Base-by-base conservation (phyloP, 371 early-diverging fungal genomes). In the Rhizopus microsporus region DNA sequence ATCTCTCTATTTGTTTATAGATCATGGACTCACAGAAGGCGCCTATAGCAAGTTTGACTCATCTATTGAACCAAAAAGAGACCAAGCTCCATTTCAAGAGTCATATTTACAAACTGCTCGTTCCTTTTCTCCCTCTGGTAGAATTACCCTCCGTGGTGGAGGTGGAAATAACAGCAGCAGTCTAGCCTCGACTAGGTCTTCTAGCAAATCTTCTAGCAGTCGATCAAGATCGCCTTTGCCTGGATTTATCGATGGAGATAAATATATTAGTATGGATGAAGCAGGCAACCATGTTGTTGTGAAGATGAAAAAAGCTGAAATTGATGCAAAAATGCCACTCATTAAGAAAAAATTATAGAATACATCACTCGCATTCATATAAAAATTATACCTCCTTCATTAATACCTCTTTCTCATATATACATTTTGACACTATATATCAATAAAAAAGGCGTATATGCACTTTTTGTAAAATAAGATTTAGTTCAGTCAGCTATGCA, bases 261-360 rank as follows among this genome's bases (percentile, higher is more conserved):
- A 64, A 34, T 79, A 55, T 62, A 63, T 79, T 31, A 72, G 76
- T 32, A 47, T 72, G 30, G 76, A 79, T 54, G 74, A 75, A 39
- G 62, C 65, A 44, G 79, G 79, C 34, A 75, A 79, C 15, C 74
- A 75, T 16, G 53, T 75, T 1, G 55, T 64, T 30, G 68, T 72
- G 13, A 79, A 72, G 51, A 74, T 79, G 74, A 74, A 72, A 45
- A 75, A 67, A 49, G 79, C 79, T 7, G 68, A 74, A 29, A 68
- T 65, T 34, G 70, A 66, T 54, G 67, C 67, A 4, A 71, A 60
- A 52, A 64, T 50, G 40, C 67, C 63, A 15, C 23, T 58, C 50
- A 37, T 63, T n/a, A 70, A 67, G 15, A 65, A 63, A 47, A 69
- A 62, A 46, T 31, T 37, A 35, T 34, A 34, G 7, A 45, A 31